Evolutionary conservation across 495 filamentous ascomycete species (phyloP).

Genomic region (Paragyromitra xinjiangensis): DNA sequence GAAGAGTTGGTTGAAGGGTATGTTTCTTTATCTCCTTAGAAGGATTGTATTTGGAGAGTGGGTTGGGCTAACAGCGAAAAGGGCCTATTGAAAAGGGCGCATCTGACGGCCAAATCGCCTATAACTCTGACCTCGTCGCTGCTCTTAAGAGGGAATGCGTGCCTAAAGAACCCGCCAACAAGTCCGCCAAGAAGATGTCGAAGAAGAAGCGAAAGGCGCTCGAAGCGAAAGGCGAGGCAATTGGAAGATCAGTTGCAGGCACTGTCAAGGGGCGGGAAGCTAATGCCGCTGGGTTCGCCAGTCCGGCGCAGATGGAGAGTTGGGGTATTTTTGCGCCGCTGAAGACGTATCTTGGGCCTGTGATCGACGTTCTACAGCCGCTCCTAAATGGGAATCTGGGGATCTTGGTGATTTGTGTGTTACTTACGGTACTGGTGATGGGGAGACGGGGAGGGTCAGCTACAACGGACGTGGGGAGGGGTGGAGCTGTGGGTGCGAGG

Average conservation of each 20-base stretch:
- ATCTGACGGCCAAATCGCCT: constrained; percentile 84
- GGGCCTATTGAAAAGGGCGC: constrained; percentile 96
- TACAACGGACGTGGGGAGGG: constrained; percentile 54
- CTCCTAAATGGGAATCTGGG: constrained; percentile 75
- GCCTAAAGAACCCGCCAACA: constrained; percentile 61
- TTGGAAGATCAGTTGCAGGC: constrained; percentile 55
- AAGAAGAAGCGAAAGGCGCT: constrained; percentile 70
- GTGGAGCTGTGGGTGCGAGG: constrained; percentile 59
- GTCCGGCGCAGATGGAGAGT: constrained; percentile 60
- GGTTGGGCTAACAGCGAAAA: constrained; percentile 27
- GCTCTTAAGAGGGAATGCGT: constrained; percentile 76
- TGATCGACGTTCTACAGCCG: constrained; percentile 74
- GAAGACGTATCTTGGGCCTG: constrained; percentile 72
- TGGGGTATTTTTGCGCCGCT: constrained; percentile 88
- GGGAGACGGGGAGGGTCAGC: constrained; percentile 58
- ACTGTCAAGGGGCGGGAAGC: constrained; percentile 61
- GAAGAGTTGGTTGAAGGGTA: constrained; percentile 98
- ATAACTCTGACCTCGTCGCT: constrained; percentile 78
- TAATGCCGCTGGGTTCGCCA: constrained; percentile 61
- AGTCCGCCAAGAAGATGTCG: constrained; percentile 48
- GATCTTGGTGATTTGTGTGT: constrained; percentile 67
- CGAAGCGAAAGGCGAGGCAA: constrained; percentile 58
- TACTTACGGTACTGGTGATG: constrained; percentile 62
- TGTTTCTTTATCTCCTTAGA: constrained; percentile 35
- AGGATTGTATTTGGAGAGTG: not conserved